phyloP scores from a whole-genome alignment of 257 asterid species.

The Thymus mandschuricus region DNA sequence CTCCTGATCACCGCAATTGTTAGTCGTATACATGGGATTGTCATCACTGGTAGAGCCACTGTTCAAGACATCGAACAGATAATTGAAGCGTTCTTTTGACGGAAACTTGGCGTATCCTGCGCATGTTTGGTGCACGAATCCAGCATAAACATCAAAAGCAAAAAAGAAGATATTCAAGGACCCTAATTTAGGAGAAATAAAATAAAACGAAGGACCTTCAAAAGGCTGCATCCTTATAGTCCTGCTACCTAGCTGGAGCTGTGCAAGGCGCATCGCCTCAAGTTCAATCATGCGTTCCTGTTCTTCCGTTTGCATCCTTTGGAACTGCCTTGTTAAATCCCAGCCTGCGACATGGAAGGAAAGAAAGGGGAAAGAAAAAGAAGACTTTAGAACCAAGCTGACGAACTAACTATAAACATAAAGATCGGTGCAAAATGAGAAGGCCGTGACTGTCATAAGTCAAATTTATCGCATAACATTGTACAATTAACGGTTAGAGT shows the following conservation, averaged over 20 bases:
- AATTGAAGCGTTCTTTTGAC: slow-evolving; percentile 49
- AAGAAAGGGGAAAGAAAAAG: background rate
- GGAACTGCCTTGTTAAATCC: slow-evolving; percentile 50
- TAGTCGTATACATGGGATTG: slow-evolving; percentile 41
- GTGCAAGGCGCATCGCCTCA: slow-evolving; percentile 61
- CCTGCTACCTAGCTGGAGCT: slow-evolving; percentile 53
- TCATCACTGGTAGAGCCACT: slow-evolving; percentile 50
- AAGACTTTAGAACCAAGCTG: background rate
- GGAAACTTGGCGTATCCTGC: slow-evolving; percentile 55
- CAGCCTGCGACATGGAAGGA: slow-evolving; percentile 44
- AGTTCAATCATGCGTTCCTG: slow-evolving; percentile 55
- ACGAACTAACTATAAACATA: background rate
- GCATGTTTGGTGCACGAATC: slow-evolving; percentile 3
- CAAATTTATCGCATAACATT: background rate
- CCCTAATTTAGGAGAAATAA: too few species aligned
- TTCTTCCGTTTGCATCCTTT: slow-evolving; percentile 59
- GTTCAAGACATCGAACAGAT: slow-evolving; percentile 47
- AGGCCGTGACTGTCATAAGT: background rate
- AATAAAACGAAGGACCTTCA: slow-evolving; percentile 44
- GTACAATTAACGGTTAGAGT: background rate
- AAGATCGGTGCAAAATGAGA: background rate
- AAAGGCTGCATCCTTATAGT: slow-evolving; percentile 42
- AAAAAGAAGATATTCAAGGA: background rate
- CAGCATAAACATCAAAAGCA: background rate
- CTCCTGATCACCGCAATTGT: slow-evolving; percentile 54